These are phyloP conservation scores for Epichloe festucae DNA, from an alignment of 2,329 filamentous ascomycete species.

Conservation along the genomic window DNA sequence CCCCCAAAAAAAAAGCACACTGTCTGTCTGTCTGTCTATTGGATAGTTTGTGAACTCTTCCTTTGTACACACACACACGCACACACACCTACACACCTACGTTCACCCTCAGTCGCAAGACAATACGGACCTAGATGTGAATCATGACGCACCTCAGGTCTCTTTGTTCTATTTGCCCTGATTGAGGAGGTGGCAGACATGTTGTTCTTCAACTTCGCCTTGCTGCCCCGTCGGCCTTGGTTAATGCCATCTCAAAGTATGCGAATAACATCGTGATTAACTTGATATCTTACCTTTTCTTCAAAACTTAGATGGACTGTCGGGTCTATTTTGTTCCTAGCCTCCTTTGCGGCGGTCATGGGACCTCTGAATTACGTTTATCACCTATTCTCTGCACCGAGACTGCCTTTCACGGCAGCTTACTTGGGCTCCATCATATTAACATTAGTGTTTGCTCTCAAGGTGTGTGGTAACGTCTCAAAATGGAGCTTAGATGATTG, in stretches of 20 bases:
- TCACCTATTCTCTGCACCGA: constrained; percentile 72
- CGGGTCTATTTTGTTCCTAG: constrained; percentile 78
- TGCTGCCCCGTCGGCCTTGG: neutral
- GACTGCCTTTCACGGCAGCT: constrained; percentile 82
- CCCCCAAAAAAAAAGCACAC: no score
- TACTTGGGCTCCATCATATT: constrained; percentile 89
- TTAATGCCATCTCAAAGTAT: neutral
- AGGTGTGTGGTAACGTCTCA: constrained; percentile 48
- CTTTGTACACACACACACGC: neutral
- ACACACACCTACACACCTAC: neutral
- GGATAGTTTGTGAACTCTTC: neutral
- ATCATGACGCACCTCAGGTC: neutral
- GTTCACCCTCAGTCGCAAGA: neutral
- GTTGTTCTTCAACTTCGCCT: neutral
- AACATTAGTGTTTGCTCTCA: constrained; percentile 84
- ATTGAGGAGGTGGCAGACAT: neutral
- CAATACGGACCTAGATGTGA: neutral
- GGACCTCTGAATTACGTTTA: constrained; percentile 71
- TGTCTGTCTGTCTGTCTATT: neutral
- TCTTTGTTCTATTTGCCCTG: neutral
- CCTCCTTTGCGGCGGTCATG: constrained; percentile 90
- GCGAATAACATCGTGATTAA: constrained; percentile 12
- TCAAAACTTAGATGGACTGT: constrained; percentile 66
- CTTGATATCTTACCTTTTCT: neutral
- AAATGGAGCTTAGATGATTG: neutral